Percentiles rank a stretch among this genome's conserved stretches.
These are phyloP conservation scores for Gentiana macrophylla DNA, from an alignment of 257 asterid genomes.

Conservation along the genomic window DNA sequence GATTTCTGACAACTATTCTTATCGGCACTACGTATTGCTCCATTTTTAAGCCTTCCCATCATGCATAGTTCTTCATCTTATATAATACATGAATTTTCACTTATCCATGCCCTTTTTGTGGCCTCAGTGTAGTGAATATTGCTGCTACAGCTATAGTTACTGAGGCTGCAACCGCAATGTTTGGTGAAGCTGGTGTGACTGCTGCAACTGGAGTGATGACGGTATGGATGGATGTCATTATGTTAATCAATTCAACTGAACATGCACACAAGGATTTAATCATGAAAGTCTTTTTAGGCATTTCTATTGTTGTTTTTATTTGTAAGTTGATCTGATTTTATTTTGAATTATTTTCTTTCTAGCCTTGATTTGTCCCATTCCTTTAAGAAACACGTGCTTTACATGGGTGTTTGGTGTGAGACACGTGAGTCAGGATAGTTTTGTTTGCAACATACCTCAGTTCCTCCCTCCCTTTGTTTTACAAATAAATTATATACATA, in stretches of 20 bases:
- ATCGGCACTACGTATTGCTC: conserved; percentile 94
- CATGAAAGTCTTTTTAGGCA: neutral
- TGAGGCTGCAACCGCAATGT: conserved; percentile 88
- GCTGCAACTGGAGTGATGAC: conserved; percentile 99
- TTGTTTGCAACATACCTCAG: no score
- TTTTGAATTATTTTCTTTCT: no score
- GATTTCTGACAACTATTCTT: conserved; percentile 93
- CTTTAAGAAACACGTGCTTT: no score
- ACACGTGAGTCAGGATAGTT: no score
- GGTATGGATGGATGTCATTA: conserved; percentile 29
- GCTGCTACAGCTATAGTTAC: conserved; percentile 97
- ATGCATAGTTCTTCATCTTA: conserved; percentile 10
- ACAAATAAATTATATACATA: no score
- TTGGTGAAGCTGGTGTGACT: conserved; percentile 97
- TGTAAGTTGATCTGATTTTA: no score
- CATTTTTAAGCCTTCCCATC: conserved; percentile 13
- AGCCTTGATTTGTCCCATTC: no score
- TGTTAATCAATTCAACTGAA: neutral
- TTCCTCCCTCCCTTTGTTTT: no score
- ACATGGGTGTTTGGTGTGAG: no score
- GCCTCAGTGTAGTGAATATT: conserved; percentile 88
- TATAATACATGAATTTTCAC: conserved; percentile 29
- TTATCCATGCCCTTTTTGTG: conserved; percentile 36
- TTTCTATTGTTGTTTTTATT: no score
- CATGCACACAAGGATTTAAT: neutral